Percentiles rank a stretch among this genome's conserved stretches.
These are phyloP conservation scores for Tuber umbilicatum DNA, from an alignment of 495 filamentous ascomycete species.

Conservation along the genomic window DNA sequence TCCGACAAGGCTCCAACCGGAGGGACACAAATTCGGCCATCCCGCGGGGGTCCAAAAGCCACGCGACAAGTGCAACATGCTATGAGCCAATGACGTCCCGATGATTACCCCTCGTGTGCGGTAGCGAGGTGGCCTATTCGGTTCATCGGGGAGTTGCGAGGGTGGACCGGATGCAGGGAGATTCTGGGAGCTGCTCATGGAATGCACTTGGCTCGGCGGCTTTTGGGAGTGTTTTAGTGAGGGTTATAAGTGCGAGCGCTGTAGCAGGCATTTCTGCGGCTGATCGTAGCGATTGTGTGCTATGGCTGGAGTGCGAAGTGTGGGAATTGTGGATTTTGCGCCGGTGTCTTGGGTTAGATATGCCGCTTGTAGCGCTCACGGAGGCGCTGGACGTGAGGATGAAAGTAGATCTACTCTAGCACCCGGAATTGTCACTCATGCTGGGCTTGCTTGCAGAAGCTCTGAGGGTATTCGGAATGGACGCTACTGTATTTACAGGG, in stretches of 20 bases:
- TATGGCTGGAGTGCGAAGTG: neutral
- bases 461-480: neutral
- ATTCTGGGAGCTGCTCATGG: neutral
- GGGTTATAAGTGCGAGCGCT: neutral
- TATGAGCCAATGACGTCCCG: neutral
- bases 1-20: neutral
- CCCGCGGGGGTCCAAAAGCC: neutral
- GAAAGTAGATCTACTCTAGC: neutral
- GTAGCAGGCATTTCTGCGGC: neutral
- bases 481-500: neutral
- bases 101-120: neutral
- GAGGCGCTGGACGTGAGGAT: neutral
- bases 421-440: neutral
- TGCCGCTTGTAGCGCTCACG: neutral
- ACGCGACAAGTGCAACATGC: neutral
- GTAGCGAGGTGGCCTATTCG: neutral
- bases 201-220: neutral
- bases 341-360: neutral
- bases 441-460: neutral
- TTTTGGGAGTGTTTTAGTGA: neutral
- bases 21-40: neutral
- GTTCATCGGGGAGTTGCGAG: neutral
- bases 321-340: neutral
- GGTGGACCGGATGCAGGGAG: neutral
- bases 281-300: neutral